Conservation (phyloP, 2,329 filamentous ascomycete species). For the Dryadomyces quercivorus region DNA sequence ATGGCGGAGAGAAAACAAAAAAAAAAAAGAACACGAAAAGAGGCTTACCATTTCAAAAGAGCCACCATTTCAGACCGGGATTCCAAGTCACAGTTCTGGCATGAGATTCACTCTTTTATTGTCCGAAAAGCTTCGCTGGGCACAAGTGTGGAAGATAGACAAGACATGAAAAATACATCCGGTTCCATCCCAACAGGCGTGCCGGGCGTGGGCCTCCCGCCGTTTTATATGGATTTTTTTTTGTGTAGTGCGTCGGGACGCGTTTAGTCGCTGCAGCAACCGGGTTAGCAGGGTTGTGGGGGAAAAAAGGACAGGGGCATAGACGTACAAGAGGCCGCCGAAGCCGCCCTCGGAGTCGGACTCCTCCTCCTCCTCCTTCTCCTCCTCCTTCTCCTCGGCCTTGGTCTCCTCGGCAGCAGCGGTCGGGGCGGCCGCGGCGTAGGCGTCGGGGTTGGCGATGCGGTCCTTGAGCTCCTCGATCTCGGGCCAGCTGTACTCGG, state of each 20-base stretch:
- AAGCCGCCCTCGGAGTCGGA: slow-evolving; percentile 58
- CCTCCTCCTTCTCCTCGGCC: slow-evolving; percentile 45
- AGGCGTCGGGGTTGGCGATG: slow-evolving; percentile 96
- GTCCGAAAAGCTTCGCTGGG: not conserved
- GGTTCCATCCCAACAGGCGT: not conserved
- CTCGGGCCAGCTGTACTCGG: slow-evolving; percentile 86
- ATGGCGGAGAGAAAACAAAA: slow-evolving; percentile 6
- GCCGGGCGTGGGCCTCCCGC: not conserved
- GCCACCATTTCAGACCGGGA: too few relatives aligned
- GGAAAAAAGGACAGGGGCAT: not conserved
- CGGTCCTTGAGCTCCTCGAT: slow-evolving; percentile 98
- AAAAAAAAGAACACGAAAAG: slow-evolving; percentile 21
- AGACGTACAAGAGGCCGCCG: slow-evolving; percentile 57
- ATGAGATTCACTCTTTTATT: not conserved
- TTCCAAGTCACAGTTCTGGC: not conserved
- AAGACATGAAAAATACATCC: not conserved
- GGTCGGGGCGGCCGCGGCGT: slow-evolving; percentile 69
- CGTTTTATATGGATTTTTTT: not conserved
- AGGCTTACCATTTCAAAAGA: slow-evolving; percentile 34
- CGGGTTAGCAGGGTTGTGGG: not conserved
- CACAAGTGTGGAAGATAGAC: not conserved
- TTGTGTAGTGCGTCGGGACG: not conserved
- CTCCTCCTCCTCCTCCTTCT: slow-evolving; percentile 56
- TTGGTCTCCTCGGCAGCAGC: slow-evolving; percentile 42
- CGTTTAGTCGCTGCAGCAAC: slow-evolving; percentile 8